Percentiles rank a stretch among this genome's conserved stretches.
These are phyloP conservation scores for Penicillium sp. DNA, from an alignment of 2,329 filamentous ascomycete species.

Conservation along the genomic window DNA sequence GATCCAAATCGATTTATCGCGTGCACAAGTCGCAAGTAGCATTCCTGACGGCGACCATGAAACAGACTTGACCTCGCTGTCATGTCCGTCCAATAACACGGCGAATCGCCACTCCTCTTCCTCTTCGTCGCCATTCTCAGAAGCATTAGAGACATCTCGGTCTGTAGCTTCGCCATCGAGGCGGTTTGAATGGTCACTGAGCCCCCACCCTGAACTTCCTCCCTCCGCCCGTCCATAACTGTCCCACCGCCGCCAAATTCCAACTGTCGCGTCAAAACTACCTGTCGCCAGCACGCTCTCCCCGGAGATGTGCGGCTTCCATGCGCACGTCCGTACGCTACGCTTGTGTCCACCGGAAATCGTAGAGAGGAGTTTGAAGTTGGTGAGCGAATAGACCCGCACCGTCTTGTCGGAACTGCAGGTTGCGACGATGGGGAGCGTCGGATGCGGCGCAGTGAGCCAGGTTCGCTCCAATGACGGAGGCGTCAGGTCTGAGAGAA, in stretches of 20 bases:
- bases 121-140: constrained; percentile 53
- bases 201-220: constrained; percentile 15
- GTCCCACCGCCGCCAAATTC: constrained; percentile 70
- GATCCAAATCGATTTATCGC: constrained; percentile 96
- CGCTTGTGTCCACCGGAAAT: constrained; percentile 87
- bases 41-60: constrained; percentile 62
- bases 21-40: constrained; percentile 82
- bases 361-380: constrained; percentile 72
- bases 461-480: constrained; percentile 66
- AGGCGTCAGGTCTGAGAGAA: constrained; percentile 54
- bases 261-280: constrained; percentile 89
- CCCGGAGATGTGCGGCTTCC: constrained; percentile 71
- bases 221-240: constrained; percentile 36
- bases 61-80: constrained; percentile 88
- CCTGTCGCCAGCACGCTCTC: constrained; percentile 83
- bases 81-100: constrained; percentile 89
- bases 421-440: constrained; percentile 82
- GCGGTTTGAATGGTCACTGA: background rate
- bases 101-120: constrained; percentile 89
- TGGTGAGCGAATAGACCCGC: constrained; percentile 82
- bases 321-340: constrained; percentile 78
- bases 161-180: background rate
- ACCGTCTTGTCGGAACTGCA: constrained; percentile 82
- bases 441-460: constrained; percentile 80
- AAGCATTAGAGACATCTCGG: background rate